Evolutionary conservation across 306 rosid genomes (phyloP).

Genomic region (Nissolia schottii): DNA sequence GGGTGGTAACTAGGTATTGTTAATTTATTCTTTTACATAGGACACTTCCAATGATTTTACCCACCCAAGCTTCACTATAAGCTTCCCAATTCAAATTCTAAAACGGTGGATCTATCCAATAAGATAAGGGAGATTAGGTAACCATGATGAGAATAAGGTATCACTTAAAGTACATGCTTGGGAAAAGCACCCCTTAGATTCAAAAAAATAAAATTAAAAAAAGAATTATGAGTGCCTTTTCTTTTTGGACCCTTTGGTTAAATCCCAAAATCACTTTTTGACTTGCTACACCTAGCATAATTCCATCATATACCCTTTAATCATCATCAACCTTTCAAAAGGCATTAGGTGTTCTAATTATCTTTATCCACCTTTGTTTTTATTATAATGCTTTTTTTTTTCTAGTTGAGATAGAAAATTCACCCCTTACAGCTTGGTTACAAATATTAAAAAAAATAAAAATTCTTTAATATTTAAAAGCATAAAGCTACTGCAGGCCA

Average conservation of each 20-base stretch:
- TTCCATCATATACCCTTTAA: conserved; percentile 42
- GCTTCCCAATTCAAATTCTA: conserved; percentile 13
- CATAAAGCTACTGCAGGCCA: conserved; percentile 5
- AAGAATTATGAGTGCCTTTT: conserved; percentile 13
- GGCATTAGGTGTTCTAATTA: conserved; percentile 23
- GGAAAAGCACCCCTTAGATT: conserved; percentile 36
- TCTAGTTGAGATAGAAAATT: background rate
- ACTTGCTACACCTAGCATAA: conserved; percentile 35
- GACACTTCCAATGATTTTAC: conserved; percentile 42
- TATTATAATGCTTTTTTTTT: background rate
- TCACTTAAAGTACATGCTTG: conserved; percentile 35
- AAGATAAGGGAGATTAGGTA: background rate
- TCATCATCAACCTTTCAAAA: conserved; percentile 40
- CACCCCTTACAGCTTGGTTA: background rate
- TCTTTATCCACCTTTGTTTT: background rate
- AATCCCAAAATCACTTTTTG: conserved; percentile 55
- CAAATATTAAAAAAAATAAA: background rate
- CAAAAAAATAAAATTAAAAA: conserved; percentile 30
- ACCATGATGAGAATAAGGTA: background rate
- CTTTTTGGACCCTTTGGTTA: conserved; percentile 26
- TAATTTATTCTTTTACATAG: conserved; percentile 15
- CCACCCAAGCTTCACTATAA: conserved; percentile 20
- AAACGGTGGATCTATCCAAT: background rate
- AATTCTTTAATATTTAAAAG: conserved; percentile 7
- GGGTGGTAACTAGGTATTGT: background rate